Base-by-base conservation (phyloP, 176 grass and related monocot species). In the Melocanna baccifera region DNA sequence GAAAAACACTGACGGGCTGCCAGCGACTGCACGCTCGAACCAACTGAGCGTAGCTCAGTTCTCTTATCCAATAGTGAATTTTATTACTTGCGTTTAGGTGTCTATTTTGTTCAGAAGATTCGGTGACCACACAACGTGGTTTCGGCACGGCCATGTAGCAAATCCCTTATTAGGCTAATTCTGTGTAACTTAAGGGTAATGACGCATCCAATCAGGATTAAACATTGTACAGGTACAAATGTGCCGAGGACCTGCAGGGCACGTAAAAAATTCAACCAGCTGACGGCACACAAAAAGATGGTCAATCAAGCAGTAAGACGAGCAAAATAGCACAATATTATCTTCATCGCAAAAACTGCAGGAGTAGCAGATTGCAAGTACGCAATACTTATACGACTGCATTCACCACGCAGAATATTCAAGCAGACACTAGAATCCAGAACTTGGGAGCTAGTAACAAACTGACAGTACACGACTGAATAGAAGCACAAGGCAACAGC, bases 271-370 rank as follows among this genome's bases (percentile, higher is more conserved):
- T 12, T 28, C 20, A 23, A 2, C 34, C 6, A 55, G 3, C 2
- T 22, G 13, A 16, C 3, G 39, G 34, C 39, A 78, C 57, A 12
- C 22, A 41, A 57, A 25, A 11, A 4, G 29, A 37, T 15, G 0
- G 16, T 22, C 12, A 64, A 73, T 22, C 59, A 64, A 15, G 12
- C 53, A 9, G 9, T 7, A 63, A 37, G 28, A 75, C 30, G 12
- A 36, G 32, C 25, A 51, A 41, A 53, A 14, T 67, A 55, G 59
- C 42, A 66, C 30, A 84, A 89, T 51, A 47, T 12, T 40, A 48
- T 28, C 7, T 61, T 69, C 62, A 46, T 53, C 61, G 87, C 76
- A 67, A 15, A 79, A 73, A 80, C 59, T 32, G 87, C 34, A 15
- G 7, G 5, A 19, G 22, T 20, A 51, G 50, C n/a, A 75, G 26